Evolutionary conservation across 2,329 filamentous ascomycete species (phyloP), one percentile per base, ranked within the genome.

Genomic region (Aspergillus novoparasiticus): DNA sequence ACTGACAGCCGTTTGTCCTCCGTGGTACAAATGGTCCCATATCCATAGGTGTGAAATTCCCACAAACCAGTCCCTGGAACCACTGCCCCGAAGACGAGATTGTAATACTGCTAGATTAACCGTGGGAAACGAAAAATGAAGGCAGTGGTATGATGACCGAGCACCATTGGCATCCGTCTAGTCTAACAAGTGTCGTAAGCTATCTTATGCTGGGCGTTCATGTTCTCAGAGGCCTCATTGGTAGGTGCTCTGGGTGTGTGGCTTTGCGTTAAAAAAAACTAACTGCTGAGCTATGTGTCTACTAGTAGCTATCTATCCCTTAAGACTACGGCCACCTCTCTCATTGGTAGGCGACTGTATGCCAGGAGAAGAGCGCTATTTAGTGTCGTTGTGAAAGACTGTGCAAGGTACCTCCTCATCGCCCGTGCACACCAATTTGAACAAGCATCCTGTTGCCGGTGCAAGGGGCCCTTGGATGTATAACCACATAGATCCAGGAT

Each of bases 271-370:
- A 51, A 32, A 51, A 50, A 50, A 48, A 48, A 46, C 26, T 51
- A 21, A 51, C 10, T 19, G 11, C 21, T 32, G 28, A 51, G 16
- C 48, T 51, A 51, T 32, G 48, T 51, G 11, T 30, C 28, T 51
- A 14, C 23, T 12, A 11, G 11, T 11, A 11, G 11, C 3, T 16
- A 32, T 32, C 26, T 34, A 51, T 51, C 48, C 48, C 48, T 51
- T 51, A 30, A 41, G 19, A 32, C 9, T n/a, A 51, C 28, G 16
- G n/a, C 43, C 26, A 30, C 19, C 58, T 21, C 50, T 43, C 51
- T 57, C 19, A 64, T 64, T 61, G 62, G 58, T 28, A 60, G 46
- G 30, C 8, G 46, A 30, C 43, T 23, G 30, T 53, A 58, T 58
- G 39, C 39, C 56, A 51, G 54, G 55, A 46, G 28, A 53, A 41